phyloP scores from a whole-genome alignment of 2,329 filamentous ascomycete genomes.

The Stemphylium lycopersici region DNA sequence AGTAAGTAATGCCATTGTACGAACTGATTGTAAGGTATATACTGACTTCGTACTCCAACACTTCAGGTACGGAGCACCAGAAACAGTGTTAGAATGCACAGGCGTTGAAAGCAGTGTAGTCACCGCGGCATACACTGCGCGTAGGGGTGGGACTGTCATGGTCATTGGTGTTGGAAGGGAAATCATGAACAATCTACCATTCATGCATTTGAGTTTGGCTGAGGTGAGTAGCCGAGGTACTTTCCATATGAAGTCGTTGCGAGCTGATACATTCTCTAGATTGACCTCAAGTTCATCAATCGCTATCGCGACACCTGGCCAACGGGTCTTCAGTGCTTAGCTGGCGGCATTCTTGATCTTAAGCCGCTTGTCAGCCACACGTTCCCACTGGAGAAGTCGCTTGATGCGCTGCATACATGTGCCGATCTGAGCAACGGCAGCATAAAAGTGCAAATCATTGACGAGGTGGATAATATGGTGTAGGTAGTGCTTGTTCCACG shows the following conservation, averaged over 20 bases:
- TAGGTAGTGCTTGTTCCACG: constrained; percentile 3
- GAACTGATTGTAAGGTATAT: too few relatives aligned
- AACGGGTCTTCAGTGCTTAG: constrained; percentile 65
- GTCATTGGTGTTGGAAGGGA: constrained; percentile 68
- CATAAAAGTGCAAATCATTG: constrained; percentile 67
- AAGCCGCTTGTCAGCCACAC: constrained; percentile 68
- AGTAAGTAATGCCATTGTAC: too few relatives aligned
- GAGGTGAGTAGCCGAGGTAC: constrained; percentile 52
- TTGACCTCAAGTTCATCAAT: constrained; percentile 73
- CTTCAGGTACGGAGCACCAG: constrained; percentile 64
- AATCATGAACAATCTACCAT: constrained; percentile 69
- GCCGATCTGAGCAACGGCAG: constrained; percentile 60
- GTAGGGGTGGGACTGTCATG: constrained; percentile 66
- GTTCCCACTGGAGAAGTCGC: constrained; percentile 66
- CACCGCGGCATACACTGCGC: constrained; percentile 63
- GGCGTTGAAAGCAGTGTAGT: constrained; percentile 68
- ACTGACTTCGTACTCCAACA: too few relatives aligned
- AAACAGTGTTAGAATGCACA: constrained; percentile 68
- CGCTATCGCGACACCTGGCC: constrained; percentile 74
- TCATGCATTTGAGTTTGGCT: constrained; percentile 69
- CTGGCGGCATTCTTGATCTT: constrained; percentile 65
- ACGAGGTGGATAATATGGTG: constrained; percentile 45
- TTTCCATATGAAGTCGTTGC: background rate
- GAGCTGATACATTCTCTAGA: constrained; percentile 48
- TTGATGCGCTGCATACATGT: constrained; percentile 62